These are phyloP conservation scores for Yamadazyma sp. DNA, from an alignment of 1,139 yeast genomes.

Conservation along the genomic window DNA sequence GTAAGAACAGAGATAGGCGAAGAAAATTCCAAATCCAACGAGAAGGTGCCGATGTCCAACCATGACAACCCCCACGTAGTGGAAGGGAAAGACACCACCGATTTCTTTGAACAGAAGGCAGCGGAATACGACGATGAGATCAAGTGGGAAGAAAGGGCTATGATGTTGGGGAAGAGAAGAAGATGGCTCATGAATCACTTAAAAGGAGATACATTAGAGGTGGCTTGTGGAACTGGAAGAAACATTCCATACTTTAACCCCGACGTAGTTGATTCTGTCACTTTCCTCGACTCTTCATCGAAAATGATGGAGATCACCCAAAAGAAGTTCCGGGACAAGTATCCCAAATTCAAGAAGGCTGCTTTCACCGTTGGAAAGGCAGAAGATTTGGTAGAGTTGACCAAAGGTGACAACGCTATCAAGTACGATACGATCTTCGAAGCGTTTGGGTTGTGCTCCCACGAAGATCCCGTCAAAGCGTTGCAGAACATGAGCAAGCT, in stretches of 20 bases:
- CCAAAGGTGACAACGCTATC: conserved; percentile 39
- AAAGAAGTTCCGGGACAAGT: conserved; percentile 66
- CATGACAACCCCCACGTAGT: conserved; percentile 46
- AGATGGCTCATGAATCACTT: conserved; percentile 80
- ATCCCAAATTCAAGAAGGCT: conserved; percentile 66
- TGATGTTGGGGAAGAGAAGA: conserved; percentile 80
- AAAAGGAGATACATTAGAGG: conserved; percentile 87
- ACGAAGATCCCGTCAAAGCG: conserved; percentile 86
- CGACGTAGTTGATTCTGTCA: conserved; percentile 62
- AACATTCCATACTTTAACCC: conserved; percentile 75
- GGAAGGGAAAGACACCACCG: conserved; percentile 79
- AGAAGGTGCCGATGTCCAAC: conserved; percentile 19
- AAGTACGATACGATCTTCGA: conserved; percentile 90
- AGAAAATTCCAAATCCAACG: neutral
- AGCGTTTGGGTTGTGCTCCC: conserved; percentile 94
- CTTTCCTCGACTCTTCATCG: conserved; percentile 80
- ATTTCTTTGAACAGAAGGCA: conserved; percentile 78
- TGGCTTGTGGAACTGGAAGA: conserved; percentile 95
- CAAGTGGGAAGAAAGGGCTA: conserved; percentile 80
- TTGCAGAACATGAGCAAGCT: conserved; percentile 69
- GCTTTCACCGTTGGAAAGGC: conserved; percentile 93
- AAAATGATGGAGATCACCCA: conserved; percentile 85
- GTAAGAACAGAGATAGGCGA: conserved; percentile 4
- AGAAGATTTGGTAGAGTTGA: conserved; percentile 69
- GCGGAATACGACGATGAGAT: conserved; percentile 79